Percentiles rank a stretch among this genome's conserved stretches.
These are phyloP conservation scores for Amanita pallidorosea DNA, from an alignment of 768 basidiomycete species.

Conservation along the genomic window DNA sequence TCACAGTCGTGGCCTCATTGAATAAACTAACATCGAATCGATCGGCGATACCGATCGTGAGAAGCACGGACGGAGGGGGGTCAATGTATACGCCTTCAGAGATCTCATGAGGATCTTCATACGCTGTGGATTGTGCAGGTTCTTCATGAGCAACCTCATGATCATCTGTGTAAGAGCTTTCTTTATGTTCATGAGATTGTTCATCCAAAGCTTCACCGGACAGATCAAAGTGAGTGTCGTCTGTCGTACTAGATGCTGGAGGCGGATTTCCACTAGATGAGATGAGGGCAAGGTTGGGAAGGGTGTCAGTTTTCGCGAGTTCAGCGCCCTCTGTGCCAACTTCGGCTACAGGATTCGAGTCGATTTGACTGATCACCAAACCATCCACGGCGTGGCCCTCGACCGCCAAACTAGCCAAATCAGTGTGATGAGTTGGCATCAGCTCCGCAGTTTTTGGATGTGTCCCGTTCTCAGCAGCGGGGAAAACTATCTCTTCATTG, in stretches of 20 bases:
- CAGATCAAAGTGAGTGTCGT: neutral
- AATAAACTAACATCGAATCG: conserved; percentile 39
- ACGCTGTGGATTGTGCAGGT: conserved; percentile 8
- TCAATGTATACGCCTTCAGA: conserved; percentile 66
- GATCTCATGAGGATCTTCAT: conserved; percentile 44
- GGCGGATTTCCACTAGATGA: neutral
- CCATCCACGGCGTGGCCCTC: neutral
- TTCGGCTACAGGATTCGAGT: neutral
- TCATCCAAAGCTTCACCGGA: no score
- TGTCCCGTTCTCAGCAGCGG: neutral
- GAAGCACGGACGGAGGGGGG: conserved; percentile 59
- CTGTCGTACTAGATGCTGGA: neutral
- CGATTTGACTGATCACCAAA: neutral
- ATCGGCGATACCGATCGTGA: conserved; percentile 30
- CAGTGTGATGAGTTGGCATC: neutral
- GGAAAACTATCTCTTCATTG: neutral
- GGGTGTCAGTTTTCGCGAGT: neutral
- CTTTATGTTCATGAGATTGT: neutral
- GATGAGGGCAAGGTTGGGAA: neutral
- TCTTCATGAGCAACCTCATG: conserved; percentile 7
- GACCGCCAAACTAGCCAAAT: neutral
- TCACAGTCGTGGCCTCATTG: conserved; percentile 29
- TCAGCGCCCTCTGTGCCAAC: neutral
- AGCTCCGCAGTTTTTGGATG: neutral
- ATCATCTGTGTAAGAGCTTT: conserved; percentile 1